A percentile compares a stretch with the other conserved stretches of the same genome.
Evolutionary conservation across 2,329 filamentous ascomycete species (phyloP).

Genomic region (Diatrype stigma): DNA sequence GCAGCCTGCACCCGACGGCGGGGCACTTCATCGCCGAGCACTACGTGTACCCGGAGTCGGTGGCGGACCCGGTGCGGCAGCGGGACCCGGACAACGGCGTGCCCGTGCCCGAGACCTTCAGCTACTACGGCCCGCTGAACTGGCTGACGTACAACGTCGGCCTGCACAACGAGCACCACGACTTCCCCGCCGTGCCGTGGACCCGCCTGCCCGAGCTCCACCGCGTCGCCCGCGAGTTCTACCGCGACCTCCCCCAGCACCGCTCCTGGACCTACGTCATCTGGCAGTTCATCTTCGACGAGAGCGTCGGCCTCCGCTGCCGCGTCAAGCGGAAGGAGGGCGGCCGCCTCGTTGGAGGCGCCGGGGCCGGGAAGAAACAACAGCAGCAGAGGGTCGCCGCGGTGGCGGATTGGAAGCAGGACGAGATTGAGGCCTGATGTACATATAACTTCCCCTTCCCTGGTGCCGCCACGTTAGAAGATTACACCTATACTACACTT

Average conservation of each 20-base stretch:
- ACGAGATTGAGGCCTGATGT: slow-evolving; percentile 59
- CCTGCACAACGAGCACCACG: slow-evolving; percentile 97
- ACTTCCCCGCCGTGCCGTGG: slow-evolving; percentile 97
- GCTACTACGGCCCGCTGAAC: slow-evolving; percentile 93
- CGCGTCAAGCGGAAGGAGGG: slow-evolving; percentile 89
- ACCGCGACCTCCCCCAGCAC: slow-evolving; percentile 79
- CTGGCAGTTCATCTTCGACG: slow-evolving; percentile 92
- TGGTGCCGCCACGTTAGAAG: too few relatives aligned
- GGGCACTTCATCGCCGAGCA: slow-evolving; percentile 99
- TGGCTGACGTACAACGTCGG: slow-evolving; percentile 95
- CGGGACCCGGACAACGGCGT: slow-evolving; percentile 55
- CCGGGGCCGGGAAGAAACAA: slow-evolving; percentile 4
- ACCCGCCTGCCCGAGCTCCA: slow-evolving; percentile 75
- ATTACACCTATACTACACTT: too few relatives aligned
- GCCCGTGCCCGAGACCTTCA: slow-evolving; percentile 87
- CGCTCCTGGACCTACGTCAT: slow-evolving; percentile 89
- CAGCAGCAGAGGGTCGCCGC: slow-evolving; percentile 26
- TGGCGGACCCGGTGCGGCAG: slow-evolving; percentile 48
- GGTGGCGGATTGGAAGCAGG: slow-evolving; percentile 58
- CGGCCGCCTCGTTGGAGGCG: slow-evolving; percentile 51
- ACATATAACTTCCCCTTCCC: too few relatives aligned
- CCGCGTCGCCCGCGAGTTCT: slow-evolving; percentile 83
- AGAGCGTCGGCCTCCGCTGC: slow-evolving; percentile 83
- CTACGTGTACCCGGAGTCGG: slow-evolving; percentile 73
- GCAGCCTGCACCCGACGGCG: slow-evolving; percentile 87